A percentile compares a stretch with the other conserved stretches of the same genome.
These are phyloP conservation scores for Trichophyton rubrum DNA, from an alignment of 2,329 filamentous ascomycete species.

Conservation along the genomic window DNA sequence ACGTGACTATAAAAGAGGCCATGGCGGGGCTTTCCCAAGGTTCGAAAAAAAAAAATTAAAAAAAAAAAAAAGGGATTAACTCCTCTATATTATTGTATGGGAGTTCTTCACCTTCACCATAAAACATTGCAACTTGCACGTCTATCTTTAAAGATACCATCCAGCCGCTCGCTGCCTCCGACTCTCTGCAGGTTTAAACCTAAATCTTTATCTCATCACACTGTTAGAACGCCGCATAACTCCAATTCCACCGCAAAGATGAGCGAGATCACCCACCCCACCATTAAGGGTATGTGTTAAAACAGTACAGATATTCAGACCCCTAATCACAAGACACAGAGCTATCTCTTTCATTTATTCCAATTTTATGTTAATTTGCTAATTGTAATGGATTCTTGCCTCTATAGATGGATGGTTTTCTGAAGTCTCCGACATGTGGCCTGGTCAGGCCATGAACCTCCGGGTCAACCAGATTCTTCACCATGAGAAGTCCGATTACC, in stretches of 20 bases:
- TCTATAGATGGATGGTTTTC: conserved; percentile 95
- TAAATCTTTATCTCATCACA: not conserved
- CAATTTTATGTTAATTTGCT: conserved; percentile 1
- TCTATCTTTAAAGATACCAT: not conserved
- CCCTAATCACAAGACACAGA: conserved; percentile 14
- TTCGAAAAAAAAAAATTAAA: not conserved
- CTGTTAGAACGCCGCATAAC: not conserved
- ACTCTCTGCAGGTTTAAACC: not conserved
- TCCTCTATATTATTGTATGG: not conserved
- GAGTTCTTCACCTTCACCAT: not conserved
- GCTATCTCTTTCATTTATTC: conserved; percentile 9
- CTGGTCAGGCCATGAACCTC: conserved; percentile 96
- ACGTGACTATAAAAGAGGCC: not conserved
- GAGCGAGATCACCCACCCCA: conserved; percentile 61
- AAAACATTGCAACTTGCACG: not conserved
- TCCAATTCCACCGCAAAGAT: conserved; percentile 36
- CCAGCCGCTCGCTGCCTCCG: not conserved
- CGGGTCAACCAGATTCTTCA: conserved; percentile 95
- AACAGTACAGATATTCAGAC: not conserved
- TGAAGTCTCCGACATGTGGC: conserved; percentile 98
- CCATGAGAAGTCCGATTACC: conserved; percentile 98
- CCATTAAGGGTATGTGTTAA: conserved; percentile 52
- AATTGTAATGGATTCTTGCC: conserved; percentile 11
- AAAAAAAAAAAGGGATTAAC: not conserved
- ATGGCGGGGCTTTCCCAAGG: not conserved